Evolutionary conservation across 129 eudicot species (phyloP).

Genomic region (Lactuca sativa): DNA sequence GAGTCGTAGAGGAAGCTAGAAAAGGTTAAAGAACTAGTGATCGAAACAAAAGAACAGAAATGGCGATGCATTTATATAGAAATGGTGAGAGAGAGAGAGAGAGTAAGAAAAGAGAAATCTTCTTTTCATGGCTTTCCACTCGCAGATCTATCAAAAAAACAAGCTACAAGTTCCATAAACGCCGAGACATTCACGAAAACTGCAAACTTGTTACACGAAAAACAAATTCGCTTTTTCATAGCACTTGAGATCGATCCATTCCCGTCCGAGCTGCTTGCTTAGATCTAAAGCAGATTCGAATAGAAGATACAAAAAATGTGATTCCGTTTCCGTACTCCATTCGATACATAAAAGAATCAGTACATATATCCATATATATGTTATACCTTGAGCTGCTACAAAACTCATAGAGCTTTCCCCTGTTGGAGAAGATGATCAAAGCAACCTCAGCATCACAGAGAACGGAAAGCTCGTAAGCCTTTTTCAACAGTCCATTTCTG

Average conservation of each 20-base stretch:
- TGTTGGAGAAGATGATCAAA: conserved; percentile 46
- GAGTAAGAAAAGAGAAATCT: conserved; percentile 8
- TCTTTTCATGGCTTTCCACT: conserved; percentile 54
- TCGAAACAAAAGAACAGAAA: conserved; percentile 23
- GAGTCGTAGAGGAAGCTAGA: conserved; percentile 28
- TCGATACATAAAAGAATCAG: not conserved
- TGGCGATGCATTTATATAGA: conserved; percentile 23
- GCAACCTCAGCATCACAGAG: conserved; percentile 45
- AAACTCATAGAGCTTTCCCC: conserved; percentile 41
- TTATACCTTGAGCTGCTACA: conserved; percentile 40
- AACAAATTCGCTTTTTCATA: not conserved
- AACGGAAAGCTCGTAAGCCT: conserved; percentile 44
- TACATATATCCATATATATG: not conserved
- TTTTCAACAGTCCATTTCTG: conserved; percentile 40
- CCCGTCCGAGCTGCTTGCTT: not conserved
- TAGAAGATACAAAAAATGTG: not conserved
- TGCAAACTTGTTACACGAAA: conserved; percentile 24
- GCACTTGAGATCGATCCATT: conserved; percentile 9
- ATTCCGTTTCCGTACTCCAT: not conserved
- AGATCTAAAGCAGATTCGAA: conserved; percentile 19
- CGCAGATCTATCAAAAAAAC: conserved; percentile 74
- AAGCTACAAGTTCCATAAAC: conserved; percentile 49
- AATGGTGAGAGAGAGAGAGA: conserved; percentile 20
- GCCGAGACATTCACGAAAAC: conserved; percentile 54
- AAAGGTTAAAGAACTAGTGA: conserved; percentile 18